A percentile compares a stretch with the other conserved stretches of the same genome.
Conservation (phyloP, 2,329 filamentous ascomycete genomes). For the Coleophoma cylindrospora region DNA sequence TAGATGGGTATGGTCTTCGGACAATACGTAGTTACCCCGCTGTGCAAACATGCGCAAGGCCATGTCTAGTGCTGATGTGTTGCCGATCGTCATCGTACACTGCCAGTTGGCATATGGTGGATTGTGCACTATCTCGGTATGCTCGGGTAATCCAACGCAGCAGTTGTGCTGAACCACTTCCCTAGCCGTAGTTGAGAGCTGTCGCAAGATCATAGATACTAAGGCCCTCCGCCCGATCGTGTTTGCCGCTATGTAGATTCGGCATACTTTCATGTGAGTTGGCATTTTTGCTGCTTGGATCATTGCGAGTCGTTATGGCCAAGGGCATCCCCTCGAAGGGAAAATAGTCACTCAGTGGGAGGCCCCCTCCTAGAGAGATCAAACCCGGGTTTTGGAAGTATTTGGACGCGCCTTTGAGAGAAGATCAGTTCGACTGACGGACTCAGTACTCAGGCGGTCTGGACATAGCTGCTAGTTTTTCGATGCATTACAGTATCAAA, state of each 20-base stretch:
- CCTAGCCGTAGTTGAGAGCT: slow-evolving; percentile 89
- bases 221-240: slow-evolving; percentile 64
- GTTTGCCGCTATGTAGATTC: slow-evolving; percentile 66
- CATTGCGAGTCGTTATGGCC: slow-evolving; percentile 63
- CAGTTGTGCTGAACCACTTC: slow-evolving; percentile 79
- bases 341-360: slow-evolving; percentile 87
- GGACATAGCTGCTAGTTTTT: neutral
- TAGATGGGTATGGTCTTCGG: no score
- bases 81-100: slow-evolving; percentile 77
- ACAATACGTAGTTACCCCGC: slow-evolving; percentile 72
- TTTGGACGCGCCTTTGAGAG: slow-evolving; percentile 78
- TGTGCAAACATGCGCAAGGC: slow-evolving; percentile 75
- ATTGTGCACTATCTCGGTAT: slow-evolving; percentile 84
- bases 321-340: slow-evolving; percentile 77
- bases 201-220: slow-evolving; percentile 71
- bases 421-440: slow-evolving; percentile 56
- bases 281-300: slow-evolving; percentile 62
- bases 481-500: neutral
- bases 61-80: slow-evolving; percentile 81
- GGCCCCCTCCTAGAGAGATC: slow-evolving; percentile 87
- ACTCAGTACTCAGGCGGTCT: slow-evolving; percentile 58
- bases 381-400: slow-evolving; percentile 75
- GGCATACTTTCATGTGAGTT: slow-evolving; percentile 38
- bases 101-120: slow-evolving; percentile 91
- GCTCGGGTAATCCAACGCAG: slow-evolving; percentile 89